phyloP scores from a whole-genome alignment of 306 rosid species.

The Cercis canadensis region DNA sequence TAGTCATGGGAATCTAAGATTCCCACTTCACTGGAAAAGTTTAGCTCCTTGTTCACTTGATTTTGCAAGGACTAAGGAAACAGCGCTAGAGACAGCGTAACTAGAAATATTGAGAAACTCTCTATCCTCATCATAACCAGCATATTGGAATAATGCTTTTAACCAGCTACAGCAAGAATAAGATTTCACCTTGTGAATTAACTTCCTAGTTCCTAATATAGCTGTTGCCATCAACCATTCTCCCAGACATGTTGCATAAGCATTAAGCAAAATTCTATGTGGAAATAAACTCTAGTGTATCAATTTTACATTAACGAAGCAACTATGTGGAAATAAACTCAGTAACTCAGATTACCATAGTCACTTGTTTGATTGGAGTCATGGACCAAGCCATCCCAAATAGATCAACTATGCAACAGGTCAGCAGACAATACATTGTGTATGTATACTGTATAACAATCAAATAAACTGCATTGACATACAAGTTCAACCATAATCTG shows the following conservation, averaged over 20 bases:
- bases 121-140: slow-evolving; percentile 53
- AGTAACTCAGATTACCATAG: slow-evolving; percentile 1
- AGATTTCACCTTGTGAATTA: slow-evolving; percentile 44
- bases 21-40: no score
- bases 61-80: slow-evolving; percentile 37
- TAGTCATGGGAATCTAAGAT: no score
- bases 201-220: slow-evolving; percentile 47
- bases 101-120: slow-evolving; percentile 48
- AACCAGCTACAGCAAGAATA: slow-evolving; percentile 54
- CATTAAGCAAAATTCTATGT: no score
- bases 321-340: slow-evolving; percentile 16
- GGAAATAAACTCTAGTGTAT: slow-evolving; percentile 32
- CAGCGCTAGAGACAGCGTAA: slow-evolving; percentile 45
- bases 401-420: slow-evolving; percentile 46
- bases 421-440: slow-evolving; percentile 49
- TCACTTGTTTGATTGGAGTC: slow-evolving; percentile 35
- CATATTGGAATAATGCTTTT: slow-evolving; percentile 53
- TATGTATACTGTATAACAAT: slow-evolving; percentile 47
- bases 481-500: slow-evolving; percentile 53
- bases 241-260: slow-evolving; percentile 57
- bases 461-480: slow-evolving; percentile 52
- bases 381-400: slow-evolving; percentile 49
- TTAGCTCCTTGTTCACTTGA: slow-evolving; percentile 28
- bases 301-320: slow-evolving; percentile 43
- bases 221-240: slow-evolving; percentile 50